These are phyloP conservation scores for Juglanconis juglandina DNA, from an alignment of 2,329 filamentous ascomycete species.

Conservation along the genomic window DNA sequence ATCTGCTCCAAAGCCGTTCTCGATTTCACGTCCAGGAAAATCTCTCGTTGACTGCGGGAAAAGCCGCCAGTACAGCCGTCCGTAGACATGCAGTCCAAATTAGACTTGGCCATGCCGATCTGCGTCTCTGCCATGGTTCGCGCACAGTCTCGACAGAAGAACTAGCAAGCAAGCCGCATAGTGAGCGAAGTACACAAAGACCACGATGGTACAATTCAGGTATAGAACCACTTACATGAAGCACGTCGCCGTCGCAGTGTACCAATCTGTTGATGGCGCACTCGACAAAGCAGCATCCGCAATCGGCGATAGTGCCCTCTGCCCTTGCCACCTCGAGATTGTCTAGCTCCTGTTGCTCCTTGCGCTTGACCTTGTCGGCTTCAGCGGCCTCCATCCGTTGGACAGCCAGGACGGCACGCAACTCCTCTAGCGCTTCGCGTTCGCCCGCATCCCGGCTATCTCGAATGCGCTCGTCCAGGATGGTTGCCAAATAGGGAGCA, in stretches of 20 bases:
- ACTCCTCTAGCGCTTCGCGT: conserved; percentile 36
- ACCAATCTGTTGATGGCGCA: conserved; percentile 65
- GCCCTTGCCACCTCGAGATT: conserved; percentile 41
- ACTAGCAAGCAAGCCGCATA: conserved; percentile 29
- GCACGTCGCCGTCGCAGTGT: conserved; percentile 55
- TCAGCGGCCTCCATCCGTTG: conserved; percentile 24
- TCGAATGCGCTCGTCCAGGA: conserved; percentile 22
- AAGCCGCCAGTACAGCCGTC: conserved; percentile 65
- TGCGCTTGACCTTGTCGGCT: conserved; percentile 22
- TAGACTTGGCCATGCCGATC: conserved; percentile 66
- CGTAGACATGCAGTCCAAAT: conserved; percentile 67
- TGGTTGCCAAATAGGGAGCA: conserved; percentile 6
- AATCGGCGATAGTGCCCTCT: conserved; percentile 60
- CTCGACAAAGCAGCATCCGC: conserved; percentile 70
- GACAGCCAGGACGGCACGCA: conserved; percentile 34
- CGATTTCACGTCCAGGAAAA: conserved; percentile 57
- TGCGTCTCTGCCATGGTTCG: conserved; percentile 62
- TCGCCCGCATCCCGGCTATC: conserved; percentile 14
- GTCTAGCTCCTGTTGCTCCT: conserved; percentile 33
- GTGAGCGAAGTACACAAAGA: neutral
- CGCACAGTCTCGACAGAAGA: conserved; percentile 69
- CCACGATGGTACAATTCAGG: neutral
- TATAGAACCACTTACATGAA: conserved; percentile 43
- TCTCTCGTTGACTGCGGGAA: conserved; percentile 47
- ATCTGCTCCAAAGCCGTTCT: conserved; percentile 64